Evolutionary conservation across 176 grass and related monocot genomes (phyloP), one percentile per base, ranked within the genome.

Genomic region (Pontederia paniculata): DNA sequence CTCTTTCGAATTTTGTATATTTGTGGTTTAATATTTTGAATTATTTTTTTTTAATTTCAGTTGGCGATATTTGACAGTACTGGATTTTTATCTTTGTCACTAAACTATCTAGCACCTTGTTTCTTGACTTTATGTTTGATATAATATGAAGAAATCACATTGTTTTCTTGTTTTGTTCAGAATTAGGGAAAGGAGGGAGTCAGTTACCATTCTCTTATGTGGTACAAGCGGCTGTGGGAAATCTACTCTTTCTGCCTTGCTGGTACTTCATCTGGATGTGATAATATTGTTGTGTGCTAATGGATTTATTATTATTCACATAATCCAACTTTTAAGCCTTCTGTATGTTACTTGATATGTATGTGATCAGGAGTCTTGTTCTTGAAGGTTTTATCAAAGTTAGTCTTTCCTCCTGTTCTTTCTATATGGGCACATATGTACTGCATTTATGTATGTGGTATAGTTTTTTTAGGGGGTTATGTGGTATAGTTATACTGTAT

Each of bases 151-250:
- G 44, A 31, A 31, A 31, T 31, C 42, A 71, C 9, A 37, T 49
- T 48, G 8, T 23, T 45, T 58, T 61, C 10, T 48, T 54, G 67
- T 9, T 31, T 69, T 52, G 14, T 49, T 51, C 64, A 95, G 89
- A 75, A 78, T 89, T 69, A 75, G 85, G 47, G 89, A 95, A 80
- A 77, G 67, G 50, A 89, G 89, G 70, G 81, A 95, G 64, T 95
- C 89, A 0, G 67, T 95, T 12, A 89, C 89, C 16, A 66, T 95
- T 83, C 84, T 95, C 43, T 80, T 95, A 58, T 95, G 89, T 2
- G 85, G 89, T 70, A 89, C 89, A 62, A 95, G 85, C 77, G 89
- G 89, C 12, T 95, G 89, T 23, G 89, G 89, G 76, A 95, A 95
- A 59, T 89, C 89, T 47, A 95, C 89, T 42, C 82, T 95, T 72